Percentiles rank a stretch among this genome's conserved stretches.
phyloP scores from a whole-genome alignment of 2,329 filamentous ascomycete species.

The Dendryphion nanum region DNA sequence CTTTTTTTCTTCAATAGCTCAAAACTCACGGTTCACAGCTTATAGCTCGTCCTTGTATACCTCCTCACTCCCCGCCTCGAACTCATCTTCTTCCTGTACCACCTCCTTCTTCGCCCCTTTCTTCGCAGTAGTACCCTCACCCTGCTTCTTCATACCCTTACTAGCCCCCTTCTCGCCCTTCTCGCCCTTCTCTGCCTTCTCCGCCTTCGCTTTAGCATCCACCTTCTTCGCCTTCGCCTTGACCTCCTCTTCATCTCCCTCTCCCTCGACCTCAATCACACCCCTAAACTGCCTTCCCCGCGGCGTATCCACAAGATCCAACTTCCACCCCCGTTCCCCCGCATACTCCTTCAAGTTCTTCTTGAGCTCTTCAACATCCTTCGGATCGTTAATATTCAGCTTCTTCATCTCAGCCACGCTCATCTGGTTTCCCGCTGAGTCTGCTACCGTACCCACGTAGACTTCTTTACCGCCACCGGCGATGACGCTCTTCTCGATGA shows the following conservation, averaged over 20 bases:
- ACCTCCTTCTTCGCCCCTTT: constrained; percentile 6
- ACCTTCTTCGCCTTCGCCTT: constrained; percentile 17
- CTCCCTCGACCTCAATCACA: constrained; percentile 60
- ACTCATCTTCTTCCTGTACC: constrained; percentile 20
- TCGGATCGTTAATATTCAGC: constrained; percentile 60
- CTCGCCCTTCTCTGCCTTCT: constrained; percentile 19
- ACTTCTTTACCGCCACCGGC: constrained; percentile 54
- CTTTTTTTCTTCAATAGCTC: too few relatives aligned
- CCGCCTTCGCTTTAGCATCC: constrained; percentile 15
- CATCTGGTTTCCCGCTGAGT: constrained; percentile 62
- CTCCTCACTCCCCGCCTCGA: constrained; percentile 40
- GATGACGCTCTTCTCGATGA: constrained; percentile 54
- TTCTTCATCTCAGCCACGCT: constrained; percentile 67
- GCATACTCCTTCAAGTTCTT: constrained; percentile 68
- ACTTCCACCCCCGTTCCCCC: constrained; percentile 71
- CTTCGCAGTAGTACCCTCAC: constrained; percentile 10
- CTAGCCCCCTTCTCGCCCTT: constrained; percentile 32
- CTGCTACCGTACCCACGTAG: constrained; percentile 52
- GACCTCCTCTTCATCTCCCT: constrained; percentile 41
- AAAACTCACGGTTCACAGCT: neutral
- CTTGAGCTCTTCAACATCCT: constrained; percentile 67
- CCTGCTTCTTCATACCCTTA: constrained; percentile 44
- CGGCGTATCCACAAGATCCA: constrained; percentile 74
- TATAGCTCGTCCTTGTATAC: constrained; percentile 43
- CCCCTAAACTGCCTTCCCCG: constrained; percentile 68